Conservation (phyloP, 345 rosid species). For the Eucalyptus pumila region DNA sequence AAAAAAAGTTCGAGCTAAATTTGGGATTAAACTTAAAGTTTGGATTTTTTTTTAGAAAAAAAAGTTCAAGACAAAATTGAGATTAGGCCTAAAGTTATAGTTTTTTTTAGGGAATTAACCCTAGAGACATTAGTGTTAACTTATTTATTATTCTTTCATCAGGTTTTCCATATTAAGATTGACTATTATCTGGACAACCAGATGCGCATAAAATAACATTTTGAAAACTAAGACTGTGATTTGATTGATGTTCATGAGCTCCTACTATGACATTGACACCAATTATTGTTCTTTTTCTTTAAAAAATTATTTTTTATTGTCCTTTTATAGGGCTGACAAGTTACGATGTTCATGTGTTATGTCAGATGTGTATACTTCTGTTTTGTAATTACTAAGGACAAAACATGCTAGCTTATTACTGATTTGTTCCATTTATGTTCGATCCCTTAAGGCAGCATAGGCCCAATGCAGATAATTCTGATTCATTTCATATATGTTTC, state of each 20-base stretch:
- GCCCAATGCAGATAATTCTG: not conserved
- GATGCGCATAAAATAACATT: not conserved
- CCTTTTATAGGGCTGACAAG: not conserved
- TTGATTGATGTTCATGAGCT: not conserved
- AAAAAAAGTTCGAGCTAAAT: no score
- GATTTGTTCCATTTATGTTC: not conserved
- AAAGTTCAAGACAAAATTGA: rapidly evolving
- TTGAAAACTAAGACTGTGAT: not conserved
- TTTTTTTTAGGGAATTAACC: no score
- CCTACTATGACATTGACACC: not conserved
- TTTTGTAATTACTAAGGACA: not conserved
- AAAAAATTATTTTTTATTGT: not conserved
- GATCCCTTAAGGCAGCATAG: not conserved
- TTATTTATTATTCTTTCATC: not conserved
- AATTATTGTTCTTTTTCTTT: not conserved
- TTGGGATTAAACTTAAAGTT: no score
- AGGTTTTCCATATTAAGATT: not conserved
- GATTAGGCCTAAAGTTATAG: no score
- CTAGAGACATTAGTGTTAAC: not conserved
- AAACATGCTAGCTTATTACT: not conserved
- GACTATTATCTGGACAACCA: not conserved
- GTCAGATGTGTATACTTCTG: not conserved
- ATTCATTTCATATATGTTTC: not conserved
- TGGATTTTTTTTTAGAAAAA: no score
- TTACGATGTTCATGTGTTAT: not conserved